phyloP scores from a whole-genome alignment of 768 basidiomycete genomes.

The Suillus discolor region DNA sequence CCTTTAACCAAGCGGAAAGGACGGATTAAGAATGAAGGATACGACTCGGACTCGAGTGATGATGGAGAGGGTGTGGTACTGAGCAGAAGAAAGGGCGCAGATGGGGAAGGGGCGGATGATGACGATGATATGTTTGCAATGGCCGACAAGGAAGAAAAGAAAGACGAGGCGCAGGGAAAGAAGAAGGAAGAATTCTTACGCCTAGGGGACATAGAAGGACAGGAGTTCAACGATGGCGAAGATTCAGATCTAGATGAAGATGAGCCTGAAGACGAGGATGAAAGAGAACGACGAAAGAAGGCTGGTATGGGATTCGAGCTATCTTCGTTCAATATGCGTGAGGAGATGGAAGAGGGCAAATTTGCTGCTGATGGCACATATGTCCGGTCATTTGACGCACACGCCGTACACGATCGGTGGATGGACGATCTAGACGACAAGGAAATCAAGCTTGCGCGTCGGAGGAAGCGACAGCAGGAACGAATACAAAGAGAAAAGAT shows the following conservation, averaged over 20 bases:
- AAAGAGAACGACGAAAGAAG: conserved; percentile 72
- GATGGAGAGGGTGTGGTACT: conserved; percentile 92
- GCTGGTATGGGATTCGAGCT: conserved; percentile 92
- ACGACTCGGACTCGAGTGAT: conserved; percentile 93
- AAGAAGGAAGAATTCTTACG: conserved; percentile 77
- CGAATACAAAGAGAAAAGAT: conserved; percentile 68
- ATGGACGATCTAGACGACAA: conserved; percentile 87
- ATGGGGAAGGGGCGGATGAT: conserved; percentile 58
- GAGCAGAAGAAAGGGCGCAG: conserved; percentile 64
- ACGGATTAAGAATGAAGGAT: conserved; percentile 82
- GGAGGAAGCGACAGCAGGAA: conserved; percentile 75
- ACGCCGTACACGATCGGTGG: conserved; percentile 94
- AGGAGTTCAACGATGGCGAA: conserved; percentile 65
- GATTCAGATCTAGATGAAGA: conserved; percentile 44
- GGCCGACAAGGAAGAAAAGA: conserved; percentile 58
- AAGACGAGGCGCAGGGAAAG: conserved; percentile 46
- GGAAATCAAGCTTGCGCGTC: conserved; percentile 82
- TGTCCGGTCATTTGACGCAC: conserved; percentile 83
- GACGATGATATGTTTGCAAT: conserved; percentile 80
- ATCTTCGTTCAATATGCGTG: conserved; percentile 98
- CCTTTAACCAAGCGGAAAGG: conserved; percentile 65
- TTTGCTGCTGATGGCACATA: conserved; percentile 94
- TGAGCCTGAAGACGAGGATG: conserved; percentile 70
- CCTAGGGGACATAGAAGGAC: conserved; percentile 95
- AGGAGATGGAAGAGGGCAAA: conserved; percentile 98